Percentiles rank a stretch among this genome's conserved stretches.
Conservation (phyloP, 2,329 filamentous ascomycete species). For the Trichoderma lentiforme region DNA sequence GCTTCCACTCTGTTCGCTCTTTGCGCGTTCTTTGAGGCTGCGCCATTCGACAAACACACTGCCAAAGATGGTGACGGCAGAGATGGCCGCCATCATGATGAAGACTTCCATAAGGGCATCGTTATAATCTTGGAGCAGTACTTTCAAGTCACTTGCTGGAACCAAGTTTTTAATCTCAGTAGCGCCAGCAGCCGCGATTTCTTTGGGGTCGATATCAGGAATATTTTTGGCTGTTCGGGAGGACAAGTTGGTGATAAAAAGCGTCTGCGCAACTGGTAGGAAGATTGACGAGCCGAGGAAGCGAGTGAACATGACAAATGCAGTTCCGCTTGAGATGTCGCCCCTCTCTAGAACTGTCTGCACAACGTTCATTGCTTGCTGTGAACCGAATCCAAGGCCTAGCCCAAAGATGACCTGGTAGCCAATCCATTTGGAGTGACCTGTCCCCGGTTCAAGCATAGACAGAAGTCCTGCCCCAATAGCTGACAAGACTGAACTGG, state of each 20-base stretch:
- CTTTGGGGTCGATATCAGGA: neutral
- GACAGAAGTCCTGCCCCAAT: conserved; percentile 42
- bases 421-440: conserved; percentile 28
- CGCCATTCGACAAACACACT: neutral
- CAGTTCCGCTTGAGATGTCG: conserved; percentile 46
- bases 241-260: neutral
- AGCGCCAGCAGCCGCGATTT: neutral
- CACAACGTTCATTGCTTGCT: conserved; percentile 44
- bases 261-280: conserved; percentile 31
- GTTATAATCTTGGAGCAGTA: neutral
- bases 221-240: neutral
- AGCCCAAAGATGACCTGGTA: conserved; percentile 40
- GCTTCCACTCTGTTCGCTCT: neutral
- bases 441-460: conserved; percentile 29
- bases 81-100: neutral
- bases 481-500: conserved; percentile 31
- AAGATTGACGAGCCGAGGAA: conserved; percentile 46
- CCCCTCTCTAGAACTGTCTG: conserved; percentile 42
- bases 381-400: conserved; percentile 42
- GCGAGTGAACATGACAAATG: conserved; percentile 46
- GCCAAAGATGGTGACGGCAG: neutral
- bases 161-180: neutral
- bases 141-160: neutral
- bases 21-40: neutral
- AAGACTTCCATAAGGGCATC: neutral